Percentiles rank a stretch among this genome's conserved stretches.
Conservation (phyloP, 2,329 filamentous ascomycete genomes). For the Colletotrichum sp. region DNA sequence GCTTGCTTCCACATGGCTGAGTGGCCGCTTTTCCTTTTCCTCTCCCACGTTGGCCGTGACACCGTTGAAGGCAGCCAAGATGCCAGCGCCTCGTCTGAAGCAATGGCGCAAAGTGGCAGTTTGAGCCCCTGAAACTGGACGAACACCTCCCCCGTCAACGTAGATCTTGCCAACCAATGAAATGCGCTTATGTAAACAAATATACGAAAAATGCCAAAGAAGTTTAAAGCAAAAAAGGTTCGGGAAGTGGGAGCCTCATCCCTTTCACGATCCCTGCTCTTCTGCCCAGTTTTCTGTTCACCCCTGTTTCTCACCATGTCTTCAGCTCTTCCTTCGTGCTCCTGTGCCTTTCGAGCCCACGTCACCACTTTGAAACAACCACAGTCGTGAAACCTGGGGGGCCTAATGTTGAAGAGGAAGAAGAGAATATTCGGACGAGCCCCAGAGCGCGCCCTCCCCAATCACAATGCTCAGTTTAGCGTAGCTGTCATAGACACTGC, state of each 20-base stretch:
- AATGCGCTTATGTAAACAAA: background rate
- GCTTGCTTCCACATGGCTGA: background rate
- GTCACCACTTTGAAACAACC: slow-evolving; percentile 8
- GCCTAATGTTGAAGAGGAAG: background rate
- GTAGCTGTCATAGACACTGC: background rate
- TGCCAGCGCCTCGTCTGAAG: background rate
- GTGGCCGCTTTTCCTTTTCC: background rate
- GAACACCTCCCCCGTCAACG: background rate
- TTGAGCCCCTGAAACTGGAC: background rate
- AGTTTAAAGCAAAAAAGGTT: slow-evolving; percentile 9
- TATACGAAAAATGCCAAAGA: background rate
- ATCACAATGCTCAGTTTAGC: background rate
- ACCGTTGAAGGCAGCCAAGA: background rate
- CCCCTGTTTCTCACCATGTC: background rate
- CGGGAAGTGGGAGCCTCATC: slow-evolving; percentile 13
- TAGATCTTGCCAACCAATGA: background rate
- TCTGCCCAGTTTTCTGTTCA: too few species aligned
- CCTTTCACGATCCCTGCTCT: background rate
- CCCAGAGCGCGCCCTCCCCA: background rate
- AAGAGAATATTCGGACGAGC: background rate
- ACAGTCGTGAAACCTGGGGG: background rate
- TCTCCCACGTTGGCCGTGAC: background rate
- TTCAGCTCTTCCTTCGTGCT: background rate
- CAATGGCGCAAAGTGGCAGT: background rate
- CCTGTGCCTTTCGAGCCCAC: background rate